Percentiles rank a stretch among this genome's conserved stretches.
Conservation (phyloP, 2,329 filamentous ascomycete species). For the Alternaria angustiovoidea region DNA sequence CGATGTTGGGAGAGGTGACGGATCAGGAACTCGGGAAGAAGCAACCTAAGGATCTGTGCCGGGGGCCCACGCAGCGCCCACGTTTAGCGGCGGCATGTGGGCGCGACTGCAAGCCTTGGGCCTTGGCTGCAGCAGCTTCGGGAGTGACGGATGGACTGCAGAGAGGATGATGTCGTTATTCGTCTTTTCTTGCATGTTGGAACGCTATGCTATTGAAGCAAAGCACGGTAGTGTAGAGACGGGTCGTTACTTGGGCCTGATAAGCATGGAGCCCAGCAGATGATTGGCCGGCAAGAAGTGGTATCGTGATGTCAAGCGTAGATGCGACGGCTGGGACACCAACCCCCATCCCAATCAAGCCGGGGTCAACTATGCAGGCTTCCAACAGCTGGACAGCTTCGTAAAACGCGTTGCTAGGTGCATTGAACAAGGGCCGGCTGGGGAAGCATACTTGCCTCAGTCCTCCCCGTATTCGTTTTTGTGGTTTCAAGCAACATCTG, state of each 20-base stretch:
- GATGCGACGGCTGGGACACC: conserved; percentile 30
- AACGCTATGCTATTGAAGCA: conserved; percentile 1
- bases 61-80: conserved; percentile 14
- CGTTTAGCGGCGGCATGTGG: conserved; percentile 24
- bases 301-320: conserved; percentile 41
- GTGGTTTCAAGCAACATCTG: not conserved
- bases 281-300: conserved; percentile 2
- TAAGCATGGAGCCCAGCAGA: not conserved
- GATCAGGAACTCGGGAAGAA: conserved; percentile 11
- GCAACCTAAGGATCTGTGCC: conserved; percentile 18
- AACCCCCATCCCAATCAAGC: conserved; percentile 30
- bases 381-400: conserved; percentile 30
- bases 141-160: conserved; percentile 17
- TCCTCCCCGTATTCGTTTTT: conserved; percentile 1
- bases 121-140: conserved; percentile 22
- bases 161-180: conserved; percentile 14
- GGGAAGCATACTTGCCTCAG: conserved; percentile 19
- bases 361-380: conserved; percentile 34
- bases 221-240: conserved; percentile 3
- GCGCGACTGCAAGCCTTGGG: conserved; percentile 15
- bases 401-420: conserved; percentile 27
- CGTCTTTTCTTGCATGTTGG: conserved; percentile 3
- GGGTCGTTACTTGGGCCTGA: conserved; percentile 1
- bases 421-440: conserved; percentile 21
- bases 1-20: conserved; percentile 4